Percentiles rank a stretch among this genome's conserved stretches.
Conservation (phyloP, 1,284 basidiomycete genomes). For the Marasmius sp. region DNA sequence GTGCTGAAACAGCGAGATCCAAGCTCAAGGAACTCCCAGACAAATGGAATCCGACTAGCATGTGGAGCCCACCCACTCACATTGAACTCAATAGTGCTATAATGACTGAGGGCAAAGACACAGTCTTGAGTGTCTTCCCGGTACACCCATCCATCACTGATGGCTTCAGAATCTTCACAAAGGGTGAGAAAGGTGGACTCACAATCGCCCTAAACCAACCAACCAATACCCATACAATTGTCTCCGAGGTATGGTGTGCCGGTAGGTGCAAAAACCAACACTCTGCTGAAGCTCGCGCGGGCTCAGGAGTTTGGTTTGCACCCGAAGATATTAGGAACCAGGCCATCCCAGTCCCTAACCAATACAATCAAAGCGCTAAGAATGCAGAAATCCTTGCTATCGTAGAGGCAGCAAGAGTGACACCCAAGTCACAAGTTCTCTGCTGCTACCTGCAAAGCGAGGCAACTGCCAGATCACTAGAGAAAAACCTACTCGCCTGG, state of each 20-base stretch:
- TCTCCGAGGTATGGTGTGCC: not conserved
- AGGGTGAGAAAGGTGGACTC: not conserved
- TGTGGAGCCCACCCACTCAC: not conserved
- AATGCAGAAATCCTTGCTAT: not conserved
- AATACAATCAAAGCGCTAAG: not conserved
- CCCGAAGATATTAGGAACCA: not conserved
- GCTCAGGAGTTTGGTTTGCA: not conserved
- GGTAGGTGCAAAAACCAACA: not conserved
- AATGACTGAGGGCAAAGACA: not conserved
- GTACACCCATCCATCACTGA: not conserved
- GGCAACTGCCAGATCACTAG: not conserved
- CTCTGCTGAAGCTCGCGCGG: not conserved
- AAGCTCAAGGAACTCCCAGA: not conserved
- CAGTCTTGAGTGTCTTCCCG: not conserved
- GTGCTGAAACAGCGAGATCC: not conserved
- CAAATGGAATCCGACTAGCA: conserved; percentile 2
- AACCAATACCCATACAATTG: not conserved
- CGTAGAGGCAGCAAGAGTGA: not conserved
- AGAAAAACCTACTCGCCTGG: not conserved
- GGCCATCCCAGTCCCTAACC: not conserved
- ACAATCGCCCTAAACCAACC: not conserved
- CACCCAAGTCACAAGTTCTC: not conserved
- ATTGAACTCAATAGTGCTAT: not conserved
- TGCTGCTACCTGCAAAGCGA: not conserved
- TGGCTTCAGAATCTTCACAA: conserved; percentile 10